phyloP scores from a whole-genome alignment of 2,329 filamentous ascomycete genomes.

The Pyrenophora seminiperda region DNA sequence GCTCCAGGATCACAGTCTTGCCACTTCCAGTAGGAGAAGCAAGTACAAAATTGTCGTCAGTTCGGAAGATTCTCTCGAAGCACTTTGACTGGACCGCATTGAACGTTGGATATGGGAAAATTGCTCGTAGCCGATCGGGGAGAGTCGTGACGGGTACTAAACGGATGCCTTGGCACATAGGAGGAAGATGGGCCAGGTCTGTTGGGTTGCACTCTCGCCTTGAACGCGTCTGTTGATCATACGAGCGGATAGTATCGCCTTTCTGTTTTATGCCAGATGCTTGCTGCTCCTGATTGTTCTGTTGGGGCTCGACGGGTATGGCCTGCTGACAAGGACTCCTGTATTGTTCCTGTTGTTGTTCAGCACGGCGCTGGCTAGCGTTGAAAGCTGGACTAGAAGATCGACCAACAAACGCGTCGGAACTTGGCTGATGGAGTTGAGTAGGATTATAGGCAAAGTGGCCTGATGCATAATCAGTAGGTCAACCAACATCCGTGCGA shows the following conservation, averaged over 20 bases:
- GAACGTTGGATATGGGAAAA: conserved; percentile 77
- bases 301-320: background rate
- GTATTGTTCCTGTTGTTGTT: conserved; percentile 3
- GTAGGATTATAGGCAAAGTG: conserved; percentile 31
- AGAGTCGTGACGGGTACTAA: conserved; percentile 65
- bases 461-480: conserved; percentile 15
- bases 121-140: conserved; percentile 69
- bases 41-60: conserved; percentile 76
- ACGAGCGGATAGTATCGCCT: background rate
- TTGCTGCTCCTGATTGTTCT: background rate
- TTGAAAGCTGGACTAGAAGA: conserved; percentile 51
- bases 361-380: conserved; percentile 41
- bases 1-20: conserved; percentile 80
- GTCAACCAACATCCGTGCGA: background rate
- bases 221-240: background rate
- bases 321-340: conserved; percentile 2
- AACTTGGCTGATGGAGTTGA: conserved; percentile 34
- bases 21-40: conserved; percentile 84
- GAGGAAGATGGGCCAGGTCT: conserved; percentile 14
- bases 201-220: background rate
- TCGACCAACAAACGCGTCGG: conserved; percentile 30
- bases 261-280: background rate
- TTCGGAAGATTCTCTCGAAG: conserved; percentile 68
- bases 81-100: conserved; percentile 85
- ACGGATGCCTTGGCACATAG: conserved; percentile 63